A percentile compares a stretch with the other conserved stretches of the same genome.
These are phyloP conservation scores for Neoboletus magnificus DNA, from an alignment of 768 basidiomycete species.

Conservation along the genomic window DNA sequence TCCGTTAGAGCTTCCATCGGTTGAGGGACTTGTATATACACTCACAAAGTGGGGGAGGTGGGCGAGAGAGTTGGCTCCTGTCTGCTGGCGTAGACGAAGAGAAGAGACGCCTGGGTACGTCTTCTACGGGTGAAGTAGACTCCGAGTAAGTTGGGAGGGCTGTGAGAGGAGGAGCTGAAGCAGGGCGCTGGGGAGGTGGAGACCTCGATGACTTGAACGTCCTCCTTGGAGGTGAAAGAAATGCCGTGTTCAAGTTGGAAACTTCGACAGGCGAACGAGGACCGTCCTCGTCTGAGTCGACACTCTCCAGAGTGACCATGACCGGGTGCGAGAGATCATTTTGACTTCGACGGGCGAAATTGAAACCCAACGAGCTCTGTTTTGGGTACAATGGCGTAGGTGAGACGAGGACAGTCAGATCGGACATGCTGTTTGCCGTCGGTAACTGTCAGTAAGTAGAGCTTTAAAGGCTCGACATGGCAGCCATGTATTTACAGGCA, in stretches of 20 bases:
- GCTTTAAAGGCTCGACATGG: neutral
- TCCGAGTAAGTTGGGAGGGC: neutral
- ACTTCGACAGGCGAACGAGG: constrained; percentile 28
- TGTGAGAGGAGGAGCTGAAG: constrained; percentile 25
- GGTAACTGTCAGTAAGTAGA: neutral
- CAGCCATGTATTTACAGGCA: neutral
- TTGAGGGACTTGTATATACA: constrained; percentile 5
- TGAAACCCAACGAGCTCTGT: constrained; percentile 26
- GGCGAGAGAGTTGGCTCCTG: constrained; percentile 47
- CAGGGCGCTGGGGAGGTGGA: constrained; percentile 11
- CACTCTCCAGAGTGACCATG: constrained; percentile 31
- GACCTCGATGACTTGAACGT: constrained; percentile 24
- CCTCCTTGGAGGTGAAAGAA: constrained; percentile 29
- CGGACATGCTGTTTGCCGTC: constrained; percentile 22
- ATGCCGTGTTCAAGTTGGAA: constrained; percentile 9
- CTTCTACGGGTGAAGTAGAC: constrained; percentile 1
- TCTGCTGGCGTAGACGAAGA: constrained; percentile 12
- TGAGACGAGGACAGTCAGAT: constrained; percentile 33
- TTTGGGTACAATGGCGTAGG: constrained; percentile 27
- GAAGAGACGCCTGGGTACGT: constrained; percentile 12
- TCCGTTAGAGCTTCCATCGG: neutral
- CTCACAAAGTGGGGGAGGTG: constrained; percentile 66
- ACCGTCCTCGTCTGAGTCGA: constrained; percentile 20
- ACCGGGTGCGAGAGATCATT: constrained; percentile 27
- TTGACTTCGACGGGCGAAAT: constrained; percentile 29